phyloP scores from a whole-genome alignment of 768 basidiomycete species.

The Lactarius akahatsu region DNA sequence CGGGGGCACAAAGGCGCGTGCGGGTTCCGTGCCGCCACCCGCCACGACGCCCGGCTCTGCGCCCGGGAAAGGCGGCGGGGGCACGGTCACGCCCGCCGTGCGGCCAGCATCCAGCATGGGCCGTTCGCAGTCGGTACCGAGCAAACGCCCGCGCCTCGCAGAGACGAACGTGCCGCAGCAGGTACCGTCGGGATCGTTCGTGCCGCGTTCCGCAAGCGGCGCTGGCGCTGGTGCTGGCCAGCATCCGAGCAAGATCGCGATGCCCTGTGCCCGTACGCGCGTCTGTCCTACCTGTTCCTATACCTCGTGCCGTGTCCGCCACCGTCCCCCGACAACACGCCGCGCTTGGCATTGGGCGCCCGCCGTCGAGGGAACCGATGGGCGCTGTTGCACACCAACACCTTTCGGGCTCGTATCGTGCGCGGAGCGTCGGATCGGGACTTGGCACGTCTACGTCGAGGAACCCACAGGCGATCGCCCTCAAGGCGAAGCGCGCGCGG shows the following conservation, averaged over 20 bases:
- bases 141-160: slow-evolving; percentile 60
- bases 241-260: slow-evolving; percentile 31
- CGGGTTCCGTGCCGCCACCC: slow-evolving; percentile 60
- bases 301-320: slow-evolving; percentile 47
- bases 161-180: slow-evolving; percentile 37
- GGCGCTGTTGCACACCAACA: slow-evolving; percentile 3
- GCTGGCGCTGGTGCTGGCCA: too few species aligned
- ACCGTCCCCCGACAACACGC: slow-evolving; percentile 53
- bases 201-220: slow-evolving; percentile 19
- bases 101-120: slow-evolving; percentile 50
- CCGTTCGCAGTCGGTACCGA: slow-evolving; percentile 49
- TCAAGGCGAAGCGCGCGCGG: slow-evolving; percentile 53
- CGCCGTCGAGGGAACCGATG: slow-evolving; percentile 37
- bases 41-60: slow-evolving; percentile 54
- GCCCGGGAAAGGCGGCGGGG: slow-evolving; percentile 36
- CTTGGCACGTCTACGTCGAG: slow-evolving; percentile 21
- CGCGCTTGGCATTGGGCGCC: slow-evolving; percentile 54
- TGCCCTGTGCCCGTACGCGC: slow-evolving; percentile 28
- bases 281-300: slow-evolving; percentile 20
- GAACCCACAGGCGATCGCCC: slow-evolving; percentile 36
- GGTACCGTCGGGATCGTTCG: slow-evolving; percentile 38
- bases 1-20: slow-evolving; percentile 35
- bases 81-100: slow-evolving; percentile 60
- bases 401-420: slow-evolving; percentile 10
- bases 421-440: slow-evolving; percentile 24